Evolutionary conservation across 345 rosid species (phyloP), one percentile per base, ranked within the genome.

Genomic region (Adansonia digitata): DNA sequence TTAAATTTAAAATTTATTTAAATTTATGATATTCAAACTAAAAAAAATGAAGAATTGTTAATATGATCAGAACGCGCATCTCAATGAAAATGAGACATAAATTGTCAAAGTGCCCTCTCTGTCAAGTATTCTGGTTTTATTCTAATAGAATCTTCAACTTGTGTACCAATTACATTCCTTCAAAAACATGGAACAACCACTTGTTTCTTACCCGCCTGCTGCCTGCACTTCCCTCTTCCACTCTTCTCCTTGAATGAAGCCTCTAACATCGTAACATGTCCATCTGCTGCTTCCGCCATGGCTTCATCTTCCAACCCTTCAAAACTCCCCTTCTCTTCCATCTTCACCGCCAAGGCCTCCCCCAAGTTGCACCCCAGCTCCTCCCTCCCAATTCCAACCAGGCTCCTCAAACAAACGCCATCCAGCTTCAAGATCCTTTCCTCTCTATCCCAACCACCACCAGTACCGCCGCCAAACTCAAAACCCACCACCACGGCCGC

Each of bases 271-370:
- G 31, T 64, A 67, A 76, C 81, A 73, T 73, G 77, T 56, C 81
- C 78, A 8, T 53, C 83, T 43, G 77, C 81, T 4, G 68, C 73
- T 15, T 60, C 74, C 71, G 59, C 67, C 49, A 91, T 89, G 92
- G 77, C 83, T 79, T 85, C 80, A 24, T 40, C 85, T 43, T 17
- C 76, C 17, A 79, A 11, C 59, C 83, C 79, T 34, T 53, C 78
- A 78, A 81, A 85, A 34, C 48, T 80, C 61, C 78, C 87, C 0
- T 61, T 80, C 51, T 75, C 83, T 78, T 80, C 91, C 71, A 79
- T 51, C 46, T 80, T 86, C 12, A 65, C 67, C 40, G 79, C 86
- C 65, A 82, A 80, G 53, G 67, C 77, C 49, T 27, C 53, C 77
- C 73, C 72, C 78, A 71, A 78, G 39, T 77, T 78, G 35, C 77